Evolutionary conservation across 768 basidiomycete genomes (phyloP), one percentile per base, ranked within the genome.

Genomic region (Hygrocybe punicea): DNA sequence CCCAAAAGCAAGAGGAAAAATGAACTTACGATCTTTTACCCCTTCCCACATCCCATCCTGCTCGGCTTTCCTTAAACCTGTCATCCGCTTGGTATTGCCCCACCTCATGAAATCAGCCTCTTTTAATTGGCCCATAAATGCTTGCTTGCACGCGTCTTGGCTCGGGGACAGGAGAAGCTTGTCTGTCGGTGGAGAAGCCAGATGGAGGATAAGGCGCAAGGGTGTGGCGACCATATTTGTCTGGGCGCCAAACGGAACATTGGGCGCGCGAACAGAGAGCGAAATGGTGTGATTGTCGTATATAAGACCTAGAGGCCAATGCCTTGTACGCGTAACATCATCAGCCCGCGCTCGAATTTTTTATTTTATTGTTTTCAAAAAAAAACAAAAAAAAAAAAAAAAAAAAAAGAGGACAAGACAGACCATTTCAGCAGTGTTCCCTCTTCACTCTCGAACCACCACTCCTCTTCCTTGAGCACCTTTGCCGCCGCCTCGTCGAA

Each of bases 41-140:
- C 94, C 94, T 64, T 97, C 93, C 97, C 97, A 99, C 55, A 98
- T 83, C 1, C 87, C 93, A 68, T 99, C 97, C 68, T 98, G 91
- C 66, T 98, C 96, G 23, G 82, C 84, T 70, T 94, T 92, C 53
- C 93, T 76, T 34, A 99, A 78, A 16, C 90, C 84, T 1, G 93
- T 98, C 76, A 98, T 92, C 35, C 93, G 83, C 67, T 93, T 92
- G 17, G 93, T 95, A 72, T 89, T 97, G 1, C 97, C 92, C 93
- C 94, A 98, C 47, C 96, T 81, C 47, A 97, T 85, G 67, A 97
- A 98, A 69, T 99, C 97, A 1, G 93, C 95, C 70, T 99, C 96
- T 67, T 98, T 97, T 44, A 96, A 71, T 67, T 95, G 91, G 7
- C 91, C 92, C 89, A 98, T 94, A 69, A 93, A 99, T 3, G 90